phyloP scores from a whole-genome alignment of 2,329 filamentous ascomycete genomes.

The Scedosporium aurantiacum region DNA sequence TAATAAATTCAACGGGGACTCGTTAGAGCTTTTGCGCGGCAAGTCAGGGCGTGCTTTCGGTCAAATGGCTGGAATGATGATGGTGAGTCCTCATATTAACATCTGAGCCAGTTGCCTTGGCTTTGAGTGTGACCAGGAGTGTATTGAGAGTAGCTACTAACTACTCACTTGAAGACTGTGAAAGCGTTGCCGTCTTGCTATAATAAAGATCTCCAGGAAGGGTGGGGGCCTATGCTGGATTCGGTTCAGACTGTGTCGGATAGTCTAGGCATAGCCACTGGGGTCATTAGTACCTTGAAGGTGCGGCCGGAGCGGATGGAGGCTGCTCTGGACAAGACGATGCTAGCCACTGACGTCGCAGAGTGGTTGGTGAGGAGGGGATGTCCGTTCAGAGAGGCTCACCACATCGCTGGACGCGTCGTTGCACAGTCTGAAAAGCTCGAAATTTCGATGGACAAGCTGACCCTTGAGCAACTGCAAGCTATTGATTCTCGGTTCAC shows the following conservation, averaged over 20 bases:
- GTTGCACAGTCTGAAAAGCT: slow-evolving; percentile 60
- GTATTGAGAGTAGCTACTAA: slow-evolving; percentile 19
- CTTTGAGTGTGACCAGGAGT: slow-evolving; percentile 12
- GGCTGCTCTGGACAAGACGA: slow-evolving; percentile 58
- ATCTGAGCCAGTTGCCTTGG: slow-evolving; percentile 13
- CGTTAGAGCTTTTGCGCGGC: slow-evolving; percentile 59
- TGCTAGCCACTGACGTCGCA: slow-evolving; percentile 59
- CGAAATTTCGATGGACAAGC: slow-evolving; percentile 54
- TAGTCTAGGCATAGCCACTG: slow-evolving; percentile 63
- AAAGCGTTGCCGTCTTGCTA: slow-evolving; percentile 60
- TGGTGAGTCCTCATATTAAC: slow-evolving; percentile 21
- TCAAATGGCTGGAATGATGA: slow-evolving; percentile 69
- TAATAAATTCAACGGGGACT: slow-evolving; percentile 76
- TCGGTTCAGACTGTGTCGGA: slow-evolving; percentile 63
- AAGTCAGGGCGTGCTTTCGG: slow-evolving; percentile 70
- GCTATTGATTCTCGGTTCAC: slow-evolving; percentile 56
- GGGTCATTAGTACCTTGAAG: slow-evolving; percentile 56
- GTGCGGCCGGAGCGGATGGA: slow-evolving; percentile 60
- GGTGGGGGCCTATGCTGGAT: slow-evolving; percentile 65
- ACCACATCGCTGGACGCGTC: slow-evolving; percentile 62
- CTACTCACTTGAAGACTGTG: slow-evolving; percentile 26
- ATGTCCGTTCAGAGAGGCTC: slow-evolving; percentile 67
- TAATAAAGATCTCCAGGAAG: slow-evolving; percentile 71
- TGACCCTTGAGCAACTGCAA: slow-evolving; percentile 56
- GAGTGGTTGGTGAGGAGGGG: slow-evolving; percentile 52